A percentile compares a stretch with the other conserved stretches of the same genome.
Evolutionary conservation across 2,329 filamentous ascomycete genomes (phyloP).

Genomic region (Herpotrichia juniperi): DNA sequence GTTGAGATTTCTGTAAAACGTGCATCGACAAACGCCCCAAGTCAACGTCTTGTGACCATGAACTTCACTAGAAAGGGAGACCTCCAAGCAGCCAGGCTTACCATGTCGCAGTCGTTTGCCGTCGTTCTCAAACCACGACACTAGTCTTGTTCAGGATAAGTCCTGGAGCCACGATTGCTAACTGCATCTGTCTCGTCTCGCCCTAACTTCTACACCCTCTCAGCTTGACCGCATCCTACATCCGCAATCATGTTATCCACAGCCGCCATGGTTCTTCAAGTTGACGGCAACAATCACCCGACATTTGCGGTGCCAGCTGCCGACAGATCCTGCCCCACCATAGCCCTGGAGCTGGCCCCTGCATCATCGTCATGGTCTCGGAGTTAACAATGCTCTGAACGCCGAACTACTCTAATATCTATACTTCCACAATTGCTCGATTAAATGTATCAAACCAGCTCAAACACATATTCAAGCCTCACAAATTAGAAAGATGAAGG

Average conservation of each 20-base stretch:
- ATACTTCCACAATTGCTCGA: background rate
- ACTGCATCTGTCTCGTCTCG: no score
- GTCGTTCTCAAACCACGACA: no score
- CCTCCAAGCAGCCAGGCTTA: no score
- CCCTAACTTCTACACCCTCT: background rate
- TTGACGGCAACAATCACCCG: background rate
- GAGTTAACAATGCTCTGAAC: background rate
- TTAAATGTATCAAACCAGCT: background rate
- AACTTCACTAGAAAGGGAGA: no score
- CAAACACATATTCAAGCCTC: background rate
- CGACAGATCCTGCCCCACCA: background rate
- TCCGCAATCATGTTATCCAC: background rate
- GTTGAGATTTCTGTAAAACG: no score
- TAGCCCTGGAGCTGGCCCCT: background rate
- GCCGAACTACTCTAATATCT: background rate
- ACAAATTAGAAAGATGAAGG: conserved; percentile 3
- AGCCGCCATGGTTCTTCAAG: background rate
- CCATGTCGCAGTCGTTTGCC: no score
- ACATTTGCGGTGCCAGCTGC: background rate
- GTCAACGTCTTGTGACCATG: no score
- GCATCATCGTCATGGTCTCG: background rate
- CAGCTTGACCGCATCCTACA: background rate
- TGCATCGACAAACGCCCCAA: no score
- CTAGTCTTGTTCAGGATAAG: no score
- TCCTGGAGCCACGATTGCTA: no score